A percentile compares a stretch with the other conserved stretches of the same genome.
Conservation (phyloP, 2,329 filamentous ascomycete species). For the Trichophyton rubrum region DNA sequence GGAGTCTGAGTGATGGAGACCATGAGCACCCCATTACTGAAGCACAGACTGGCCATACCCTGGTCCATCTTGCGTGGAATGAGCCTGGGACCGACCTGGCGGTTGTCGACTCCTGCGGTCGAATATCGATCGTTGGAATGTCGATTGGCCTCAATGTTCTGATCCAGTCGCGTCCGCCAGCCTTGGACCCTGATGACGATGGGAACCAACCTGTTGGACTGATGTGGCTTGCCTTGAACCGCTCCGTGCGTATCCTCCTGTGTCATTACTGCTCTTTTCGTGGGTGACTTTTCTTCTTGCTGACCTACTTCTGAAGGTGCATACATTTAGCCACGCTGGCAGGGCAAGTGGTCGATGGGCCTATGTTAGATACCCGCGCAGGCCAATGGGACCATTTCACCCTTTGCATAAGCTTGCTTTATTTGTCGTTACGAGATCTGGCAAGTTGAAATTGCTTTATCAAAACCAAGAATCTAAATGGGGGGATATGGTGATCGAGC, state of each 20-base stretch:
- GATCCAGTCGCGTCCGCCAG: slow-evolving; percentile 47
- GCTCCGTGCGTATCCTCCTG: slow-evolving; percentile 27
- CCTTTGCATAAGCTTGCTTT: slow-evolving; percentile 55
- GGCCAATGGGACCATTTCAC: slow-evolving; percentile 60
- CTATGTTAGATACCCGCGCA: slow-evolving; percentile 55
- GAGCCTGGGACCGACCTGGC: slow-evolving; percentile 67
- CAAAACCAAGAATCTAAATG: slow-evolving; percentile 60
- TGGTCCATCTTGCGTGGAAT: slow-evolving; percentile 77
- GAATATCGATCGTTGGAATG: slow-evolving; percentile 62
- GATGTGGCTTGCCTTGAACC: slow-evolving; percentile 63
- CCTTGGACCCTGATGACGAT: slow-evolving; percentile 60
- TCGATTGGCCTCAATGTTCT: slow-evolving; percentile 62
- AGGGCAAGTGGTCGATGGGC: slow-evolving; percentile 52
- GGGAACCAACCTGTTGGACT: slow-evolving; percentile 66
- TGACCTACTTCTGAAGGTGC: slow-evolving; percentile 21
- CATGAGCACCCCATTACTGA: slow-evolving; percentile 49
- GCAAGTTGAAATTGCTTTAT: slow-evolving; percentile 63
- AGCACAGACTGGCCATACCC: slow-evolving; percentile 49
- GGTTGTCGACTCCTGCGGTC: slow-evolving; percentile 65
- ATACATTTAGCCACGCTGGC: slow-evolving; percentile 46
- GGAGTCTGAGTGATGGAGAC: slow-evolving; percentile 64
- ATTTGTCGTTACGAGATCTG: slow-evolving; percentile 62
- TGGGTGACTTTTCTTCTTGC: neutral
- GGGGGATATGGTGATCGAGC: slow-evolving; percentile 58
- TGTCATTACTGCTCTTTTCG: neutral